Base-by-base conservation (phyloP, 208 protist species). In the Wallacemonas rigidus region DNA sequence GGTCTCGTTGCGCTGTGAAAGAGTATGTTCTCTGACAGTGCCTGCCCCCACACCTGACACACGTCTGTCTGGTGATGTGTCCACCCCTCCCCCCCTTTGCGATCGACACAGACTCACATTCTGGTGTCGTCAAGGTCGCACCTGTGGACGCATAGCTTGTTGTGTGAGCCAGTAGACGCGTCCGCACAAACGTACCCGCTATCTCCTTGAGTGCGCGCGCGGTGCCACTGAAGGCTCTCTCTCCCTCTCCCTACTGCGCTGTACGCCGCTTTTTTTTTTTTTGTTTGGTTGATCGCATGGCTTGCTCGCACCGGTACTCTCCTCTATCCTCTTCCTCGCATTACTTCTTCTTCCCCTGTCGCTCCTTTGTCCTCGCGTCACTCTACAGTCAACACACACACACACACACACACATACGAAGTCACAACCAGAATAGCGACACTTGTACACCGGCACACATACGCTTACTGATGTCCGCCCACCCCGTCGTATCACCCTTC, bases 401-500 rank as follows among this genome's bases (percentile, higher is more conserved):
- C 7, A 51, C 47, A 8, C 7, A 26, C 26, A 26, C 26, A 26
- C 26, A 55, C 14, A 60, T 12, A 55, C 51, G n/a, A 11, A 69
- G 17, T 4, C 14, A 38, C 14, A 47, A 43, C 11, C 15, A 47
- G 5, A n/a, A 38, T n/a, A n/a, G 12, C 12, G 6, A 65, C 8
- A 65, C 60, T 11, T 45, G 36, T 15, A 43, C 11, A 68, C 53
- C 15, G 11, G 17, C 53, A 57, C 9, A 57, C 53, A 57, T 5
- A 57, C 53, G 26, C 53, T 36, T 17, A 57, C 53, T 57, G 6
- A 65, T 65, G 60, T 8, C 60, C 36, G 60, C 60, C 4, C 12
- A 8, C 2, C 41, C 60, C 3, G 0, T 1, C 3, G 58, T 72
- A 35, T 84, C 79, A 51, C 79, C 79, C 7, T 84, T 84, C 48